These are phyloP conservation scores for Psilocybe tampanensis DNA, from an alignment of 768 basidiomycete species.

Conservation along the genomic window DNA sequence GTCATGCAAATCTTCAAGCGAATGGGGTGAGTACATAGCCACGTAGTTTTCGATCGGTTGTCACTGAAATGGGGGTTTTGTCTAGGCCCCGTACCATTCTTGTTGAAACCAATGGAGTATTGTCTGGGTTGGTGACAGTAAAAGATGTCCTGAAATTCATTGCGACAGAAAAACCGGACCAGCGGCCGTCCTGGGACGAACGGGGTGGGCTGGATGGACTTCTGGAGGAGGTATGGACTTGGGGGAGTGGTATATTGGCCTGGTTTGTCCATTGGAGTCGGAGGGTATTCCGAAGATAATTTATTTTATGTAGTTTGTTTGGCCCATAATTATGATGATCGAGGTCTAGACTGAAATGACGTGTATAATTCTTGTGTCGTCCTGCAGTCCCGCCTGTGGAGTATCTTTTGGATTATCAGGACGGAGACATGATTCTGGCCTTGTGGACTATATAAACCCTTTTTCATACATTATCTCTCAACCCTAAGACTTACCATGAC, in stretches of 20 bases:
- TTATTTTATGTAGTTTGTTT: background rate
- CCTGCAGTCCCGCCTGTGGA: background rate
- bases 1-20: constrained; percentile 97
- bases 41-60: constrained; percentile 4
- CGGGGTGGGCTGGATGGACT: constrained; percentile 66
- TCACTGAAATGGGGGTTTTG: constrained; percentile 3
- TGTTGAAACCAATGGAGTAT: constrained; percentile 81
- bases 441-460: background rate
- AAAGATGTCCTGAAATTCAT: constrained; percentile 95
- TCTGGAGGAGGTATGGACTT: constrained; percentile 63
- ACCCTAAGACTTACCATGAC: constrained; percentile 21
- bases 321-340: background rate
- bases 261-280: constrained; percentile 39
- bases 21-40: constrained; percentile 77
- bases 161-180: constrained; percentile 54
- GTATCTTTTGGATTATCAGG: background rate
- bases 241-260: constrained; percentile 42
- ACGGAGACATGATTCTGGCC: background rate
- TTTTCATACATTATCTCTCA: background rate
- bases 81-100: constrained; percentile 92
- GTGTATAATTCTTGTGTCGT: background rate
- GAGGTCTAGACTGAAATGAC: constrained; percentile 1
- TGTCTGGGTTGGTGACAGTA: constrained; percentile 89
- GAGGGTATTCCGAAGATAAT: constrained; percentile 37
- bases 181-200: constrained; percentile 59